These are phyloP conservation scores for Globisporangium okanoganense DNA, from an alignment of 352 stramenopile genomes.

Conservation along the genomic window DNA sequence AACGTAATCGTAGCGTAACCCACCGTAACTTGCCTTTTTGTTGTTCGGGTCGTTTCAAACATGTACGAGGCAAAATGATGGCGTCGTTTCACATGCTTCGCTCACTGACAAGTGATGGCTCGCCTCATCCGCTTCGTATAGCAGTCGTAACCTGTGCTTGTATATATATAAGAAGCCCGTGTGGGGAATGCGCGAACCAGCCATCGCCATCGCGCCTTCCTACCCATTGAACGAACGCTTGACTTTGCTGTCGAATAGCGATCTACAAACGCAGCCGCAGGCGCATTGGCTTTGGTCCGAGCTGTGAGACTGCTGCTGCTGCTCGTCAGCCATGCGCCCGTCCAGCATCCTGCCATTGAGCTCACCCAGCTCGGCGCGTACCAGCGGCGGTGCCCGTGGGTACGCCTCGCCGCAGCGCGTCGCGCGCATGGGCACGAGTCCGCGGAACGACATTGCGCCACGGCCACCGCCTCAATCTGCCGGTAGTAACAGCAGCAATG, in stretches of 20 bases:
- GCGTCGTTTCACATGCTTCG: too few relatives aligned
- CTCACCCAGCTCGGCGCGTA: conserved; percentile 3
- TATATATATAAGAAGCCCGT: too few relatives aligned
- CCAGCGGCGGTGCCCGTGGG: neutral
- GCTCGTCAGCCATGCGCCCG: conserved; percentile 3
- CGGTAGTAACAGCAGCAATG: neutral
- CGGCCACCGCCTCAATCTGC: conserved; percentile 3
- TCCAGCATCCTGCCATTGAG: conserved; percentile 6
- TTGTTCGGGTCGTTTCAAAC: too few relatives aligned
- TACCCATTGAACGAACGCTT: neutral
- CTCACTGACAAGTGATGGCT: too few relatives aligned
- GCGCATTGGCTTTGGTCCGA: neutral
- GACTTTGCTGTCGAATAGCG: neutral
- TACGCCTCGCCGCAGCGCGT: conserved; percentile 11
- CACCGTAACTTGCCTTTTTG: too few relatives aligned
- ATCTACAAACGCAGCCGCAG: neutral
- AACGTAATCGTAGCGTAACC: too few relatives aligned
- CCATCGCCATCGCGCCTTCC: neutral
- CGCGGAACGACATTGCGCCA: conserved; percentile 23
- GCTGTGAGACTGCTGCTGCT: neutral
- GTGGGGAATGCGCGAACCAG: neutral
- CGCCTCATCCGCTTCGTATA: too few relatives aligned
- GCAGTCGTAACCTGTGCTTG: too few relatives aligned
- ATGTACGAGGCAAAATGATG: too few relatives aligned
- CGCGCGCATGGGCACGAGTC: conserved; percentile 17